Evolutionary conservation across 2,329 filamentous ascomycete species (phyloP).

Genomic region (Corinectria fuckeliana): DNA sequence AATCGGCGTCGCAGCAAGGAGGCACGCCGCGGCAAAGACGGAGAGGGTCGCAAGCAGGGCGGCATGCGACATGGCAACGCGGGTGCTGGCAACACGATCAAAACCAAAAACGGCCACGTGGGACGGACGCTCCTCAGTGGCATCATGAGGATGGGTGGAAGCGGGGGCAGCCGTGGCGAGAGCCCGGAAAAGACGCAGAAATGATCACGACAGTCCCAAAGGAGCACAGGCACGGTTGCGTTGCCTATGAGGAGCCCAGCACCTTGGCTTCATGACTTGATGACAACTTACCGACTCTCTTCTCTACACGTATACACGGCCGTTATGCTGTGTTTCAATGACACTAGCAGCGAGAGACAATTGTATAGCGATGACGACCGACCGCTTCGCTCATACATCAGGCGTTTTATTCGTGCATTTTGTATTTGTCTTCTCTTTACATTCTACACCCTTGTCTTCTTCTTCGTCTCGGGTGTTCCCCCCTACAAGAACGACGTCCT

Average conservation of each 20-base stretch:
- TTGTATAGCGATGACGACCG: slow-evolving; percentile 1
- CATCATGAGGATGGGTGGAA: slow-evolving; percentile 51
- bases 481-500: background rate
- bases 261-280: slow-evolving; percentile 21
- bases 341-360: background rate
- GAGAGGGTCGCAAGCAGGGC: slow-evolving; percentile 39
- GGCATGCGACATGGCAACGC: slow-evolving; percentile 40
- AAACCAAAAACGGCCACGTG: slow-evolving; percentile 48
- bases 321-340: slow-evolving; percentile 12
- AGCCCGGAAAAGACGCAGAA: slow-evolving; percentile 47
- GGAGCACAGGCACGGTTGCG: background rate
- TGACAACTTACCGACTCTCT: slow-evolving; percentile 9
- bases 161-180: slow-evolving; percentile 45
- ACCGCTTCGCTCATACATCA: background rate
- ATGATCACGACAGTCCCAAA: slow-evolving; percentile 3
- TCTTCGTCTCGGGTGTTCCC: background rate
- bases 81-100: slow-evolving; percentile 41
- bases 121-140: slow-evolving; percentile 52
- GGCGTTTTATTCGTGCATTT: slow-evolving; percentile 14
- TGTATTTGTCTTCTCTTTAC: background rate
- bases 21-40: slow-evolving; percentile 38
- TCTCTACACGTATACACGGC: slow-evolving; percentile 11
- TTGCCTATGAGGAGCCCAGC: slow-evolving; percentile 12
- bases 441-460: slow-evolving; percentile 13
- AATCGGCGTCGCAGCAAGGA: slow-evolving; percentile 43